phyloP scores from a whole-genome alignment of 1,284 basidiomycete genomes.

The Stygiomarasmius scandens region DNA sequence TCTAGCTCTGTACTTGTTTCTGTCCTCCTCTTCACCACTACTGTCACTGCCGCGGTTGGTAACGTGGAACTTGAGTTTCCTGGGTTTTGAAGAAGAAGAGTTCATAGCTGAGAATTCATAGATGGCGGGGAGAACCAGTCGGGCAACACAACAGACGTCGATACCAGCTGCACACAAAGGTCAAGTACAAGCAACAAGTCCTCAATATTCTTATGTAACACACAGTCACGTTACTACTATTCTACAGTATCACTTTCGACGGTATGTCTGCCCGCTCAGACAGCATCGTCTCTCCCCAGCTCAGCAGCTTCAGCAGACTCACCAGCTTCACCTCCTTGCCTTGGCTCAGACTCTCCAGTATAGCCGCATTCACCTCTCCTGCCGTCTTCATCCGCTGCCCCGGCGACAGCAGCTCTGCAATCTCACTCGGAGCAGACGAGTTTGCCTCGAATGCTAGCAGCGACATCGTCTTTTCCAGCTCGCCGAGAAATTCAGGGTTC shows the following conservation, averaged over 20 bases:
- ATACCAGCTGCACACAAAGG: too few relatives aligned
- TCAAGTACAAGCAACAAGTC: too few relatives aligned
- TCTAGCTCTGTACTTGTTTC: too few relatives aligned
- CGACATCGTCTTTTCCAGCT: conserved; percentile 95
- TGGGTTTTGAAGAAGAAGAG: too few relatives aligned
- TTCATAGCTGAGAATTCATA: too few relatives aligned
- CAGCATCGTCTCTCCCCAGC: conserved; percentile 87
- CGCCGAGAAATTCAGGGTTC: conserved; percentile 89
- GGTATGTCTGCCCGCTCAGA: conserved; percentile 70
- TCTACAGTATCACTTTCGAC: neutral
- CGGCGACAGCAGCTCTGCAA: conserved; percentile 80
- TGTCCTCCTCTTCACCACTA: conserved; percentile 50
- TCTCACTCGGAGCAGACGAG: conserved; percentile 62
- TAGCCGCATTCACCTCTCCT: conserved; percentile 92
- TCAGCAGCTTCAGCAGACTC: conserved; percentile 82
- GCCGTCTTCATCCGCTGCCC: conserved; percentile 92
- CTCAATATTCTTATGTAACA: too few relatives aligned
- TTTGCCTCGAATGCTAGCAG: conserved; percentile 87
- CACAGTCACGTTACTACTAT: too few relatives aligned
- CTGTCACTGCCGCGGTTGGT: conserved; percentile 56
- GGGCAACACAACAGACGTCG: too few relatives aligned
- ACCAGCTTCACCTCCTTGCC: conserved; percentile 91
- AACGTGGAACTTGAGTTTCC: too few relatives aligned
- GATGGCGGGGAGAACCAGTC: too few relatives aligned
- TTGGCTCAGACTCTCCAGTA: conserved; percentile 89